Evolutionary conservation across 176 grass and related monocot species (phyloP).

Genomic region (Alopecurus myosuroides): DNA sequence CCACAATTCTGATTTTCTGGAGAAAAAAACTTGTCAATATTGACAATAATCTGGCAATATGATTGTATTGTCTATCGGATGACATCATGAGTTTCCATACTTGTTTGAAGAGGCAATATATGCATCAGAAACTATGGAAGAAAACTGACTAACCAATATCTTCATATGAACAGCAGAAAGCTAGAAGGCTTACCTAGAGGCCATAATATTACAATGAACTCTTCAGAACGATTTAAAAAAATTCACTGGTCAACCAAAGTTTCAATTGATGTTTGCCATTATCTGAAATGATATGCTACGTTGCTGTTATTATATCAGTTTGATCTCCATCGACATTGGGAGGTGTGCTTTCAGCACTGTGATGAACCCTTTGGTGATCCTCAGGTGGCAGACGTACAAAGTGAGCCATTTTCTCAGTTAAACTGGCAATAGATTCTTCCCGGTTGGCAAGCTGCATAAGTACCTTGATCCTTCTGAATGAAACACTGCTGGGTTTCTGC

Average conservation of each 20-base stretch:
- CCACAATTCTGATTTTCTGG: background rate
- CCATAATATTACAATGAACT: background rate
- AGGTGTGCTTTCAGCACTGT: conserved; percentile 6
- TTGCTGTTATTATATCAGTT: background rate
- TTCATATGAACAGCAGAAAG: background rate
- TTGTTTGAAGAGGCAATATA: background rate
- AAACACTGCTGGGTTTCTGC: conserved; percentile 62
- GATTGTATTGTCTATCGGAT: background rate
- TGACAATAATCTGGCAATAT: background rate
- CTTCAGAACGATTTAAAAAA: background rate
- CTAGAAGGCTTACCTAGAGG: background rate
- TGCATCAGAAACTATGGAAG: background rate
- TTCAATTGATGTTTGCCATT: background rate
- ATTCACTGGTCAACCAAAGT: conserved; percentile 1
- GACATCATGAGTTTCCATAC: background rate
- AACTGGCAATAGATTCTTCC: conserved; percentile 54
- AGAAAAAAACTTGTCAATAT: background rate
- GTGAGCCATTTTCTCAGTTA: conserved; percentile 45
- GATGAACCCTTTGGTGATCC: conserved; percentile 27
- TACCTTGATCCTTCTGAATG: conserved; percentile 80
- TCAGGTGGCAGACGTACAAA: conserved; percentile 24
- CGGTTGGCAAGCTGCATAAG: conserved; percentile 78
- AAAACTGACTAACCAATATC: background rate
- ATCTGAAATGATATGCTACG: conserved; percentile 13
- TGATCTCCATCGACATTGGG: background rate